Evolutionary conservation across 352 stramenopile species (phyloP), one percentile per base, ranked within the genome.

Genomic region (Phytophthora fragariaefolia): DNA sequence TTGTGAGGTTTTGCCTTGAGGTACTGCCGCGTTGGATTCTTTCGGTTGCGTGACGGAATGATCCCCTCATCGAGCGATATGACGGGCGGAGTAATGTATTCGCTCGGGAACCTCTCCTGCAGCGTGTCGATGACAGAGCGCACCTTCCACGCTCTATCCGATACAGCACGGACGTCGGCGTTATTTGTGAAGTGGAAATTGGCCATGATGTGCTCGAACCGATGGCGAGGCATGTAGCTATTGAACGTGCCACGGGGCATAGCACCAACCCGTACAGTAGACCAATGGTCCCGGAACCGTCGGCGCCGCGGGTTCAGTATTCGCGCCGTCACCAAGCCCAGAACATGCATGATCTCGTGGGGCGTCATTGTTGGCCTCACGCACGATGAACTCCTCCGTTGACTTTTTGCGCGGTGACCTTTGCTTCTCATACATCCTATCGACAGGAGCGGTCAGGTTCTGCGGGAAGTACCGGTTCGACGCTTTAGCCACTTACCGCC

Each of bases 1-100:
- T 59, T 72, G 34, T 63, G 58, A 0, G 64, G 57, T 20, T 71
- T 66, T 0, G 17, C 40, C 15, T 58, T 66, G 1, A 62, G 1
- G n/a, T 66, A 71, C 20, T 66, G 48, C 1, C 63, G 49, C 1
- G 63, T 71, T 1, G 48, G 40, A 10, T 66, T 71, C 20, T 64
- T 54, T 2, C 54, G 48, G 23, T 64, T 70, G 0, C 28, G 2
- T 0, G 20, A 24, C 2, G 52, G 60, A 2, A 63, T 6, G 1
- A 68, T 62, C 0, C 47, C 45, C 9, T 63, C 42, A 24, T 63
- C 55, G 8, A 63, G 27, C 1, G 55, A 15, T 22, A 51, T 22
- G 3, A 51, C 53, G 5, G 32, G 32, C 3, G 32, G 32, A 17
- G 32, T 40, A n/a, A 13, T 40, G 10, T 40, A 40, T 40, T 13